A percentile compares a stretch with the other conserved stretches of the same genome.
Conservation (phyloP, 129 eudicot genomes). For the sunflower (Helianthus annuus) region DNA sequence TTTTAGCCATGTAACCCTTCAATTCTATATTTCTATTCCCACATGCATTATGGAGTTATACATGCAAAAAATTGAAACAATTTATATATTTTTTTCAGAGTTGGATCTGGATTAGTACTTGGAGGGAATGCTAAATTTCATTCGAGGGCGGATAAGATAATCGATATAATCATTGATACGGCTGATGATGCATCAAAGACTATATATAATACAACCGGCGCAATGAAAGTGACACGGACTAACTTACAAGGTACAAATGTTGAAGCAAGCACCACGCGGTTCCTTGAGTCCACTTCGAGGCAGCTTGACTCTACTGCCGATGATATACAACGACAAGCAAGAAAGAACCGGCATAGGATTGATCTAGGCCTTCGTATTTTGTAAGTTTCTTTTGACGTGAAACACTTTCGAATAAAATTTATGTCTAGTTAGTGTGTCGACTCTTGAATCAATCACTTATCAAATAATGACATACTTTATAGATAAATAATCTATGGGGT, state of each 20-base stretch:
- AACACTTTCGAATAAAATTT: not conserved
- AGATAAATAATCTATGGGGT: not conserved
- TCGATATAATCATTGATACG: conserved; percentile 64
- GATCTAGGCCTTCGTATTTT: conserved; percentile 61
- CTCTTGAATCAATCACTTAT: too few species aligned
- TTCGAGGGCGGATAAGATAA: conserved; percentile 65
- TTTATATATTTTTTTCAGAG: conserved; percentile 39
- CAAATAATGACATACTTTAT: too few species aligned
- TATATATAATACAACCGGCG: conserved; percentile 69
- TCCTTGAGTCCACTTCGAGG: conserved; percentile 62
- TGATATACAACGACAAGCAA: conserved; percentile 64
- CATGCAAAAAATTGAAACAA: not conserved
- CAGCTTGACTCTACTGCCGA: conserved; percentile 64
- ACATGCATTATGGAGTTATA: not conserved
- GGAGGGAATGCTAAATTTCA: conserved; percentile 76
- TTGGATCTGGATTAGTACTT: conserved; percentile 63
- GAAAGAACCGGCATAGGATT: conserved; percentile 55
- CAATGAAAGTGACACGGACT: conserved; percentile 57
- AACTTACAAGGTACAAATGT: conserved; percentile 51
- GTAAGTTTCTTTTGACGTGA: conserved; percentile 34
- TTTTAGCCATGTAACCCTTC: conserved; percentile 70
- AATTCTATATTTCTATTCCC: conserved; percentile 1
- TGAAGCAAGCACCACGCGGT: conserved; percentile 43
- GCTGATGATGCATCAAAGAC: conserved; percentile 84
- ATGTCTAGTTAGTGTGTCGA: not conserved